These are phyloP conservation scores for Ustanciosporium gigantosporum DNA, from an alignment of 1,284 basidiomycete species.

Conservation along the genomic window DNA sequence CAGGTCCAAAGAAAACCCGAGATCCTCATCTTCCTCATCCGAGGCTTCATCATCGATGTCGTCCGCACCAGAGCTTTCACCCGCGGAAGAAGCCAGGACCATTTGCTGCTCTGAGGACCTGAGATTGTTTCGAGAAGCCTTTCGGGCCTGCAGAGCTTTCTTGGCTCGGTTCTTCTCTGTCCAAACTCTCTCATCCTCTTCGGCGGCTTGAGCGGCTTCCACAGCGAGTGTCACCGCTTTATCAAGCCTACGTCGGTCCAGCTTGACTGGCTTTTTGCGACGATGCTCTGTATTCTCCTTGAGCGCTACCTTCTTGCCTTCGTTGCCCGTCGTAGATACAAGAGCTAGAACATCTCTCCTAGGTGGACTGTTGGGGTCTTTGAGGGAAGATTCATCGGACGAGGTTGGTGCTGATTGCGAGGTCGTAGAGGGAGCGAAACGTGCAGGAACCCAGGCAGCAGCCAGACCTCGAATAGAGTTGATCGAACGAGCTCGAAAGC, in stretches of 20 bases:
- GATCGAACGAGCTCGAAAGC: constrained; percentile 31
- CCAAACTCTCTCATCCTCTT: constrained; percentile 38
- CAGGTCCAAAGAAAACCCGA: constrained; percentile 41
- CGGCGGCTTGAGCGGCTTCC: constrained; percentile 42
- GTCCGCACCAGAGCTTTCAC: not conserved
- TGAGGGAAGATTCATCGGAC: constrained; percentile 3
- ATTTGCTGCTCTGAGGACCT: not conserved
- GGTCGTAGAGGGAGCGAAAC: constrained; percentile 12
- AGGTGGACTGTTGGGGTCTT: not conserved
- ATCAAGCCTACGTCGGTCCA: constrained; percentile 35
- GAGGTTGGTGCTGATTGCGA: constrained; percentile 9
- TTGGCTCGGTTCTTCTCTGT: constrained; percentile 9
- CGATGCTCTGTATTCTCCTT: not conserved
- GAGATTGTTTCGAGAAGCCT: not conserved
- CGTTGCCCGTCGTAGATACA: not conserved
- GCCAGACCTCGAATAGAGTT: constrained; percentile 28
- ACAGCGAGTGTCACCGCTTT: constrained; percentile 46
- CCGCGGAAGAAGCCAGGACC: not conserved
- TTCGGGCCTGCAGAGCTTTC: not conserved
- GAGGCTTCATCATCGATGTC: constrained; percentile 1
- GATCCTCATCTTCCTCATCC: constrained; percentile 19
- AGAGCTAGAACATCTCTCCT: constrained; percentile 5
- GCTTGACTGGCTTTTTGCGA: constrained; percentile 25
- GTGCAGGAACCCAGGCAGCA: constrained; percentile 26
- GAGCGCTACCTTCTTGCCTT: not conserved